Conservation (phyloP, 108 stramenopile genomes). For the Nannochloropsis salina region DNA sequence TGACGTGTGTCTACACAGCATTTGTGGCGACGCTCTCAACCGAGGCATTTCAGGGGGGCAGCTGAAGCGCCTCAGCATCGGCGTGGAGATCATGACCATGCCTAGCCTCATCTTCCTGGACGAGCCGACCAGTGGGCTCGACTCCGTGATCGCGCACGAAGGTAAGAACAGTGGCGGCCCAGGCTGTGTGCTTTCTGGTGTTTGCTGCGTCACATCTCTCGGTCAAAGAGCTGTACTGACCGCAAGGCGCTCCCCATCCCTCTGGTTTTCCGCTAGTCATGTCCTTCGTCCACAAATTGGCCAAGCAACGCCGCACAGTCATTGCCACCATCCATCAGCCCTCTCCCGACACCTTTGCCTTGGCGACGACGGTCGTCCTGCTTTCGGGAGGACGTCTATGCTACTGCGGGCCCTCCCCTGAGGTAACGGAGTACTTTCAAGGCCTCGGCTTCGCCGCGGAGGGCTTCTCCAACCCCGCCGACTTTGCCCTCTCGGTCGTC, state of each 20-base stretch:
- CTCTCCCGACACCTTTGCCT: slow-evolving; percentile 60
- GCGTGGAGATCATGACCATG: slow-evolving; percentile 55
- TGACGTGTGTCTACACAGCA: slow-evolving; percentile 21
- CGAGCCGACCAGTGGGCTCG: slow-evolving; percentile 56
- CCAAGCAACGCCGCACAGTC: slow-evolving; percentile 52
- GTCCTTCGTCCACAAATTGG: slow-evolving; percentile 23
- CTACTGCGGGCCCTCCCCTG: slow-evolving; percentile 8
- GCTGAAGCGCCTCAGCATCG: slow-evolving; percentile 66
- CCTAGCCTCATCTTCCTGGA: slow-evolving; percentile 57
- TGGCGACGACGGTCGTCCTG: slow-evolving; percentile 24
- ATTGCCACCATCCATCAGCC: slow-evolving; percentile 73
- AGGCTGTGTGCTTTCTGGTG: not conserved
- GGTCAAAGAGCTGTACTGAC: too few species aligned
- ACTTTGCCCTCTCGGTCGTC: slow-evolving; percentile 34
- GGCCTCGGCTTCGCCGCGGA: slow-evolving; percentile 5
- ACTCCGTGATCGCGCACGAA: slow-evolving; percentile 59
- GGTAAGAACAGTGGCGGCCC: not conserved
- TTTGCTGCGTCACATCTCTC: too few species aligned
- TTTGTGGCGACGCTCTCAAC: slow-evolving; percentile 27
- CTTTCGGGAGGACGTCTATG: not conserved
- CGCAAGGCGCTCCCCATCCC: not conserved
- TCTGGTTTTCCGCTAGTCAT: slow-evolving; percentile 21
- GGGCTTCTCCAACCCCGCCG: slow-evolving; percentile 33
- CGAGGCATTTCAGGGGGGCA: slow-evolving; percentile 62
- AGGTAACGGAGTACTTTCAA: slow-evolving; percentile 28